Percentiles rank a stretch among this genome's conserved stretches.
phyloP scores from a whole-genome alignment of 208 protist genomes.

The Eutreptiella sp. region DNA sequence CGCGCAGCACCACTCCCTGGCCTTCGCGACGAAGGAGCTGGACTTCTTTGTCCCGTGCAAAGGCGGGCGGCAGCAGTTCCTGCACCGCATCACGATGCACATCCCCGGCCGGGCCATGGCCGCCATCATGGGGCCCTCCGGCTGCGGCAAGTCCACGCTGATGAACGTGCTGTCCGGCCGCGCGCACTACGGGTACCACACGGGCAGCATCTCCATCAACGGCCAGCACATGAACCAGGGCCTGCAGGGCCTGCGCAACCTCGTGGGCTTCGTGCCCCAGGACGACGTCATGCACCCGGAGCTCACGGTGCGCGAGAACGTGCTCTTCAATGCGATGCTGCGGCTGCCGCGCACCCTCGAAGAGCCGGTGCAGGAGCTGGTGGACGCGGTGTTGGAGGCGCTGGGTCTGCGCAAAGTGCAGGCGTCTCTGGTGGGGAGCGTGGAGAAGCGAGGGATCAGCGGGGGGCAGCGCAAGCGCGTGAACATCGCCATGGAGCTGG shows the following conservation, averaged over 20 bases:
- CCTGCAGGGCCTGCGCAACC: neutral
- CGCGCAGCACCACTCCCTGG: neutral
- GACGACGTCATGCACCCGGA: slow-evolving; percentile 23
- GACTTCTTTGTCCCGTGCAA: neutral
- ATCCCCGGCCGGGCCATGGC: slow-evolving; percentile 21
- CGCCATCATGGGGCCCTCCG: slow-evolving; percentile 28
- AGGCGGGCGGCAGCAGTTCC: neutral
- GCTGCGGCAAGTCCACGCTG: slow-evolving; percentile 24
- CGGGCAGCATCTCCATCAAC: slow-evolving; percentile 21
- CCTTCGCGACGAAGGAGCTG: neutral
- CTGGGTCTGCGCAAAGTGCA: neutral
- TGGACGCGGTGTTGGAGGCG: slow-evolving; percentile 17
- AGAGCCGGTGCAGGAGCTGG: slow-evolving; percentile 1
- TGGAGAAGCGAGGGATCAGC: slow-evolving; percentile 1
- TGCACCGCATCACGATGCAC: slow-evolving; percentile 15
- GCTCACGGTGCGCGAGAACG: slow-evolving; percentile 10
- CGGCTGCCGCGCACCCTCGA: slow-evolving; percentile 16
- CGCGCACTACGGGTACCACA: slow-evolving; percentile 8
- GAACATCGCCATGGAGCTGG: slow-evolving; percentile 27
- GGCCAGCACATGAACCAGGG: neutral
- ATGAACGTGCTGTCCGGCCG: slow-evolving; percentile 7
- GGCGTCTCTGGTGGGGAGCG: slow-evolving; percentile 3
- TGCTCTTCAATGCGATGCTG: slow-evolving; percentile 1
- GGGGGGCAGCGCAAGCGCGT: slow-evolving; percentile 22
- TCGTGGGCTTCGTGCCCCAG: slow-evolving; percentile 35